Base-by-base conservation (phyloP, 1,139 yeast species). In the Pichia sp. region DNA sequence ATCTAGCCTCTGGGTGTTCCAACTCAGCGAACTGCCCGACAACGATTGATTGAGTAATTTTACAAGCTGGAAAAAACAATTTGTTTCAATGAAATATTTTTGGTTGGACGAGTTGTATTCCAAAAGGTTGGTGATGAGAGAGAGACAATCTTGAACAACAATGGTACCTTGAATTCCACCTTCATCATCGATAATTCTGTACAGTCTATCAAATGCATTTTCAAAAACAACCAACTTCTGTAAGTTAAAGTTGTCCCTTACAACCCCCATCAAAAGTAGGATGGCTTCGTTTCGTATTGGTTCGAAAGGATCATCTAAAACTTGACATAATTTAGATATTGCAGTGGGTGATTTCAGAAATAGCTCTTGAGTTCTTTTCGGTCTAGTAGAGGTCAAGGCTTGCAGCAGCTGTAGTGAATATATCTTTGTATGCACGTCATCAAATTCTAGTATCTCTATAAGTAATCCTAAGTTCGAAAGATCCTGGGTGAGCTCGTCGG, bases 141-240 rank as follows among this genome's bases (percentile, higher is more conserved):
- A 80, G 57, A 95, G 73, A 68, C 97, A 89, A 71, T 95, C 98
- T 66, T 88, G 95, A 6, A 92, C 96, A 34, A 90, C 82, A 31
- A 91, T 78, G n/a, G 96, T 91, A 7, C 96, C 97, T 56, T 92
- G 78, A 10, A 91, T 78, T 0, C 97, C 97, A 20, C 97, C 97
- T 69, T 93, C 98, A 60, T 83, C 87, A 31, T 83, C 84, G 30
- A 93, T 85, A 14, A 93, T 87, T 44, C 75, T 77, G 64, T 93
- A 91, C 17, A 92, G 71, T 60, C 79, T 81, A 61, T 90, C 97
- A 67, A 93, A 92, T 0, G 96, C 87, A 61, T 90, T 92, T 68
- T 93, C 98, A 67, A 95, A 95, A 0, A 96, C 99, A 16, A 93
- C 96, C 27, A 93, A 74, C 67, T 92, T 92, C 68, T 95, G 99